Conservation (phyloP, 2,329 filamentous ascomycete genomes). For the Camillea tinctor region DNA sequence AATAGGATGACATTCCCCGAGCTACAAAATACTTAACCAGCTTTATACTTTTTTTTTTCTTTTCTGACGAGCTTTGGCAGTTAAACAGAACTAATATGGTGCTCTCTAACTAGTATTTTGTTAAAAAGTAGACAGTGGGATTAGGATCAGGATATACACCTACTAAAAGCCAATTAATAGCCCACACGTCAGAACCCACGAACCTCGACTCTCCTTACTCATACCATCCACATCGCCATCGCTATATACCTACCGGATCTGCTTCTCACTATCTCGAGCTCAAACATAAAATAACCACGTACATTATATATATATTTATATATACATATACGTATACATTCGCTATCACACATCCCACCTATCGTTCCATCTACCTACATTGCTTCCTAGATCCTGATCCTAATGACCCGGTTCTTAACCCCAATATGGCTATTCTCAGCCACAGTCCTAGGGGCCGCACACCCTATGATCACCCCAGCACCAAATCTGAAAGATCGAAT, state of each 20-base stretch:
- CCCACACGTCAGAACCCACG: not conserved
- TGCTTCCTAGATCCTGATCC: not conserved
- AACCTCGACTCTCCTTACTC: not conserved
- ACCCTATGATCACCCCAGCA: slow-evolving; percentile 49
- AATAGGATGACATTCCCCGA: not conserved
- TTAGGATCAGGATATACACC: too few relatives aligned
- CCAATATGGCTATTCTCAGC: slow-evolving; percentile 18
- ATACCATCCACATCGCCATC: too few relatives aligned
- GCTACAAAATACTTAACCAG: not conserved
- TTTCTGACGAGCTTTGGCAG: too few relatives aligned
- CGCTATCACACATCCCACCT: too few relatives aligned
- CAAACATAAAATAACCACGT: too few relatives aligned
- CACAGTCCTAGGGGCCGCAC: slow-evolving; percentile 26
- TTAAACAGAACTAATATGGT: too few relatives aligned
- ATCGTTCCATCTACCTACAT: not conserved
- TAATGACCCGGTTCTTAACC: not conserved
- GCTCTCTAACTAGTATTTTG: too few relatives aligned
- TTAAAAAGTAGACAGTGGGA: too few relatives aligned
- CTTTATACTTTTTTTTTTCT: too few relatives aligned
- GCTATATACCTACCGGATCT: not conserved
- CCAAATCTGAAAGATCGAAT: slow-evolving; percentile 38
- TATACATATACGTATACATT: too few relatives aligned
- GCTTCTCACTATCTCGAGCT: too few relatives aligned
- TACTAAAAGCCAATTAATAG: not conserved
- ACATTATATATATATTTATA: too few relatives aligned